These are phyloP conservation scores for Tolypocladium ophioglossoides DNA, from an alignment of 2,329 filamentous ascomycete genomes.

Conservation along the genomic window DNA sequence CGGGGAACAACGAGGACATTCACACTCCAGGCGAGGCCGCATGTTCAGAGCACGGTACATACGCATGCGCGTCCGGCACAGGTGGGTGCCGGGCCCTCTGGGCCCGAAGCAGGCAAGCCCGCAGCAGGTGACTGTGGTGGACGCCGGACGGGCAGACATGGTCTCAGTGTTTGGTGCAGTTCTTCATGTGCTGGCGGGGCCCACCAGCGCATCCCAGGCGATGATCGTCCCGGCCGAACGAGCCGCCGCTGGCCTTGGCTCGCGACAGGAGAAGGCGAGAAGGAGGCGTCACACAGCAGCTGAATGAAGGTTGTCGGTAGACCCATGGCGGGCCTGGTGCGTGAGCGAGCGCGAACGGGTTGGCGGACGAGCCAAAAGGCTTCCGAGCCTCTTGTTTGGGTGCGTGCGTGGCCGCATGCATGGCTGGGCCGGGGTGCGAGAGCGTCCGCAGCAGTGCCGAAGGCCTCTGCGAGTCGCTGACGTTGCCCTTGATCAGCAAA, in stretches of 20 bases:
- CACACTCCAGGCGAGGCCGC: neutral
- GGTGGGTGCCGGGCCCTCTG: neutral
- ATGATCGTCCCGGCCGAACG: neutral
- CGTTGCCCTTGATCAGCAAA: neutral
- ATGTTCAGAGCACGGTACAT: neutral
- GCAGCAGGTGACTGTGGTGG: neutral
- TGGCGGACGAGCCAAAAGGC: neutral
- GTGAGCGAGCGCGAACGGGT: neutral
- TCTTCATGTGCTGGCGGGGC: neutral
- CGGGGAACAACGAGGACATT: neutral
- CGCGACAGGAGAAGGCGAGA: neutral
- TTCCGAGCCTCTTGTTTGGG: neutral
- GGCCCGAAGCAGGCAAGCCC: neutral
- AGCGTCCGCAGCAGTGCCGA: neutral
- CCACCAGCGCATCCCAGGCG: neutral
- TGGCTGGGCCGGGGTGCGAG: neutral
- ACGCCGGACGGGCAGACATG: neutral
- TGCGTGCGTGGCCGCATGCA: neutral
- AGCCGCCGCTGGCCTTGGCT: neutral
- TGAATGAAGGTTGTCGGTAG: neutral
- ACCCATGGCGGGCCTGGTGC: neutral
- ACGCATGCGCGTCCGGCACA: conserved; percentile 1
- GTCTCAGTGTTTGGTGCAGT: neutral
- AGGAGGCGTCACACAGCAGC: neutral
- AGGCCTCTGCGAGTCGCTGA: neutral